Percentiles rank a stretch among this genome's conserved stretches.
phyloP scores from a whole-genome alignment of 2,329 filamentous ascomycete genomes.

The Colletotrichum magnum region DNA sequence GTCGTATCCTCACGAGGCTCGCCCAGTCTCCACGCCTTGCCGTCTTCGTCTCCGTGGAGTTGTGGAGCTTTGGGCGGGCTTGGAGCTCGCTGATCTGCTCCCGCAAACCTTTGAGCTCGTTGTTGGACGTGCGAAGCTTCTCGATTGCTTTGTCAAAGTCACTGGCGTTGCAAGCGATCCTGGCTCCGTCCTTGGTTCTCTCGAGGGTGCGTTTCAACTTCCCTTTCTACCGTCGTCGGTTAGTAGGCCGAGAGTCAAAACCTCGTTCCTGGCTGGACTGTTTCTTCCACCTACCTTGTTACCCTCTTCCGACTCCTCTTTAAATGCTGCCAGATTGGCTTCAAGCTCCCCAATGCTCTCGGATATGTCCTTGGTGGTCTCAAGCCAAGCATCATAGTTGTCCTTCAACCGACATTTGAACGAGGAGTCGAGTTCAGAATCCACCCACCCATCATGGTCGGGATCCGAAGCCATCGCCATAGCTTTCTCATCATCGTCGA shows the following conservation, averaged over 20 bases:
- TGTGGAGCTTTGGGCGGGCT: neutral
- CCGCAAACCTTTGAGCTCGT: constrained; percentile 13
- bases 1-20: constrained; percentile 1
- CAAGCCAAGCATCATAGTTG: constrained; percentile 17
- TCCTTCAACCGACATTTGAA: constrained; percentile 3
- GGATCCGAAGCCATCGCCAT: constrained; percentile 2
- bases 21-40: constrained; percentile 1
- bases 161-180: neutral
- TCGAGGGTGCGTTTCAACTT: constrained; percentile 1
- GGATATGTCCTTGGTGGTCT: neutral
- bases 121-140: constrained; percentile 10
- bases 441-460: constrained; percentile 3
- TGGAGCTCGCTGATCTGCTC: constrained; percentile 23
- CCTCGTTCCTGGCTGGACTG: neutral
- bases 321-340: neutral
- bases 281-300: neutral
- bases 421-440: neutral
- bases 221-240: neutral
- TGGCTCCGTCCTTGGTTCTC: constrained; percentile 14
- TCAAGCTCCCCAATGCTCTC: neutral
- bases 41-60: neutral
- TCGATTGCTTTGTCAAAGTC: neutral
- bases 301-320: neutral
- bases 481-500: constrained; percentile 7
- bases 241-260: neutral